Percentiles rank a stretch among this genome's conserved stretches.
phyloP scores from a whole-genome alignment of 2,329 filamentous ascomycete genomes.

The Zasmidium angulare region DNA sequence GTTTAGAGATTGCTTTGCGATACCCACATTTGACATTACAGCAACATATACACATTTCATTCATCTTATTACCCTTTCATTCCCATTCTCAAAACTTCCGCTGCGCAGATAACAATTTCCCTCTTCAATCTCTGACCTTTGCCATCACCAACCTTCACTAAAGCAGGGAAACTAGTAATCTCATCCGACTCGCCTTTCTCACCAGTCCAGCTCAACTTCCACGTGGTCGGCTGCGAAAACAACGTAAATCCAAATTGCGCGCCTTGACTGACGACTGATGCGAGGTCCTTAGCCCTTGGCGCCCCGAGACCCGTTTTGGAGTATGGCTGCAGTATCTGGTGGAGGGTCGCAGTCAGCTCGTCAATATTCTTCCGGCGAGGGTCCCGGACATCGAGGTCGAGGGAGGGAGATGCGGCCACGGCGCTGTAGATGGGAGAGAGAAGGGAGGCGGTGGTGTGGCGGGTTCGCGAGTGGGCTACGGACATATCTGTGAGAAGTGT shows the following conservation, averaged over 20 bases:
- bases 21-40: neutral
- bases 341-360: conserved; percentile 11
- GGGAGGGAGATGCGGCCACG: neutral
- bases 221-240: conserved; percentile 19
- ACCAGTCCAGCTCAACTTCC: too few relatives aligned
- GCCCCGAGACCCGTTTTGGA: conserved; percentile 13
- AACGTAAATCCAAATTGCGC: conserved; percentile 21
- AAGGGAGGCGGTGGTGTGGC: neutral
- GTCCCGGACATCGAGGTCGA: conserved; percentile 1
- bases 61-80: neutral
- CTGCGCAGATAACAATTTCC: conserved; percentile 11
- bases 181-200: too few relatives aligned
- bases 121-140: conserved; percentile 15
- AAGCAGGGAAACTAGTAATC: conserved; percentile 19
- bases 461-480: neutral
- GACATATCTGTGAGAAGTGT: neutral
- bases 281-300: conserved; percentile 16
- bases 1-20: neutral
- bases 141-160: conserved; percentile 21
- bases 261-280: conserved; percentile 14
- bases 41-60: neutral
- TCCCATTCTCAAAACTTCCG: conserved; percentile 12
- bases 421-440: neutral
- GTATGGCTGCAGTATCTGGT: conserved; percentile 15
- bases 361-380: conserved; percentile 13